Evolutionary conservation across 768 basidiomycete species (phyloP).

Genomic region (Phallus indusiatus): DNA sequence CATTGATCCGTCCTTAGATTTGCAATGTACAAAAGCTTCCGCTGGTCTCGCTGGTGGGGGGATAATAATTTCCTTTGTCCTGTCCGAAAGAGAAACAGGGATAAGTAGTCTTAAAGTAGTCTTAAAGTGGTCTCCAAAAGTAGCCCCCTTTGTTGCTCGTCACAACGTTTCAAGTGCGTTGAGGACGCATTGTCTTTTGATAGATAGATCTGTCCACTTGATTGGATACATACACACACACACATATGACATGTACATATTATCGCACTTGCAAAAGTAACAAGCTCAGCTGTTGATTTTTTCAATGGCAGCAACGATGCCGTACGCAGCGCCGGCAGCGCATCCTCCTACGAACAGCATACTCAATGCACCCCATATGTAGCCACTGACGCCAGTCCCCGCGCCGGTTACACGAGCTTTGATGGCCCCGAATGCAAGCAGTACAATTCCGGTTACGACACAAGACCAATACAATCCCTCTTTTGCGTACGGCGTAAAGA

Average conservation of each 20-base stretch:
- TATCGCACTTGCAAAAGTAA: neutral
- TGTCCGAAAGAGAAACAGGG: neutral
- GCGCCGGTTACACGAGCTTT: constrained; percentile 87
- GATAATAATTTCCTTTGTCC: neutral
- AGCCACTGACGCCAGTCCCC: constrained; percentile 52
- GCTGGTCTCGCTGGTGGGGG: too few relatives aligned
- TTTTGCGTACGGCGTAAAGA: constrained; percentile 69
- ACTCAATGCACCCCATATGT: constrained; percentile 79
- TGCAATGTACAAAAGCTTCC: too few relatives aligned
- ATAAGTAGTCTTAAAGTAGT: too few relatives aligned
- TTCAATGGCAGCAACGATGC: constrained; percentile 45
- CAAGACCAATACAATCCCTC: constrained; percentile 64
- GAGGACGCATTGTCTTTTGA: neutral
- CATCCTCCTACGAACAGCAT: constrained; percentile 86
- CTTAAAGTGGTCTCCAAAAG: neutral
- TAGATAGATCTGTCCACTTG: neutral
- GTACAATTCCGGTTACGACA: constrained; percentile 71
- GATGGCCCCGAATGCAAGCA: constrained; percentile 85
- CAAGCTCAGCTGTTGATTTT: neutral
- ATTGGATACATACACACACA: neutral
- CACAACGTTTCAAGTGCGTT: neutral
- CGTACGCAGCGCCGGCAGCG: constrained; percentile 72
- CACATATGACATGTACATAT: neutral
- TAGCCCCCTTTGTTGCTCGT: neutral
- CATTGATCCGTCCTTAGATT: too few relatives aligned